A percentile compares a stretch with the other conserved stretches of the same genome.
phyloP scores from a whole-genome alignment of 352 stramenopile genomes.

The Globisporangium cederbergense region DNA sequence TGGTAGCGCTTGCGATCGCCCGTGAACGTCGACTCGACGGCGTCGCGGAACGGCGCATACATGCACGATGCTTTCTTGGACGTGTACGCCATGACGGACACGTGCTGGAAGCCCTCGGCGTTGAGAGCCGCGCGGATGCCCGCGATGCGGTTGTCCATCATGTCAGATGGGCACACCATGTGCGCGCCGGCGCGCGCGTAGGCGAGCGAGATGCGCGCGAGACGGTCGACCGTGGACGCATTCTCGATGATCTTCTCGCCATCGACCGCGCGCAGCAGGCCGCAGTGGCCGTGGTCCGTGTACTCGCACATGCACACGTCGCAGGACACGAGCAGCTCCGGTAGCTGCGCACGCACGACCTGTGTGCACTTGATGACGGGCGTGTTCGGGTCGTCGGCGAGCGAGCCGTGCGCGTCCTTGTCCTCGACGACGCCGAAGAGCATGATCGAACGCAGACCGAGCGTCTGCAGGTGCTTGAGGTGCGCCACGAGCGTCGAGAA shows the following conservation, averaged over 20 bases:
- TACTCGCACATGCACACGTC: slow-evolving; percentile 91
- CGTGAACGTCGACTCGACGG: slow-evolving; percentile 96
- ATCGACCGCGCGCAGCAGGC: slow-evolving; percentile 84
- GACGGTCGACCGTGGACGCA: slow-evolving; percentile 93
- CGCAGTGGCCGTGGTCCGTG: slow-evolving; percentile 88
- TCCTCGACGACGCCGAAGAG: slow-evolving; percentile 86
- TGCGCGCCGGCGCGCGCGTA: slow-evolving; percentile 96
- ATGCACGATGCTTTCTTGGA: slow-evolving; percentile 97
- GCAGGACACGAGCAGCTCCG: slow-evolving; percentile 78
- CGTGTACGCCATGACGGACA: slow-evolving; percentile 99
- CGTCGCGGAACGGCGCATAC: slow-evolving; percentile 96
- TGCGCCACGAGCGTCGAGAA: slow-evolving; percentile 74
- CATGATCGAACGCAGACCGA: slow-evolving; percentile 84
- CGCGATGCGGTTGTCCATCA: slow-evolving; percentile 97
- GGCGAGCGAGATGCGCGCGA: slow-evolving; percentile 93
- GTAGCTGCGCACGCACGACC: slow-evolving; percentile 57
- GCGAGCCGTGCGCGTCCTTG: slow-evolving; percentile 73
- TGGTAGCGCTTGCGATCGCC: slow-evolving; percentile 97
- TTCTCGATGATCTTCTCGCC: slow-evolving; percentile 97
- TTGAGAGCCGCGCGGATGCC: slow-evolving; percentile 95
- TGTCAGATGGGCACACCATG: slow-evolving; percentile 96
- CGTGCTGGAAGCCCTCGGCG: slow-evolving; percentile 95
- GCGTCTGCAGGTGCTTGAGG: slow-evolving; percentile 59
- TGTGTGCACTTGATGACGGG: slow-evolving; percentile 75
- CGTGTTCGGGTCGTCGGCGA: slow-evolving; percentile 71